These are phyloP conservation scores for Amauroascus verrucosus DNA, from an alignment of 2,329 filamentous ascomycete species.

Conservation along the genomic window DNA sequence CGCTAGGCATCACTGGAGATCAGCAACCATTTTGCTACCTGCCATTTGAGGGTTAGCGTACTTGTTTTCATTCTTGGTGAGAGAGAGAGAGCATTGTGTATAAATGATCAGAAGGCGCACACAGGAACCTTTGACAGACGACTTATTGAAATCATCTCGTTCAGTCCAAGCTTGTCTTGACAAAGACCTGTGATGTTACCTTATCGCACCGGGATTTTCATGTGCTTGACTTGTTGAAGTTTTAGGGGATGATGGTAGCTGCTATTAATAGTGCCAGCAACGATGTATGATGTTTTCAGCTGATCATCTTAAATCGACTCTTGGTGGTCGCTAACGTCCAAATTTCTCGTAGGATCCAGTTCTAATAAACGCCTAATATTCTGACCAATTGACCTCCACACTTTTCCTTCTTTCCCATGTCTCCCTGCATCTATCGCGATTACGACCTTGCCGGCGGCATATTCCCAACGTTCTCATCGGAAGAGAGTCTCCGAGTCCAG, in stretches of 20 bases:
- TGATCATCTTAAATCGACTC: not conserved
- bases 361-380: not conserved
- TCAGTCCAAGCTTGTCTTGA: too few species aligned
- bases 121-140: too few species aligned
- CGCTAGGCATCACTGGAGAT: too few species aligned
- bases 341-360: not conserved
- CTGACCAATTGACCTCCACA: not conserved
- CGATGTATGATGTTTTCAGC: not conserved
- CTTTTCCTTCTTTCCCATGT: not conserved
- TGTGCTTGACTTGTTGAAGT: not conserved
- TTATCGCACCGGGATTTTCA: not conserved
- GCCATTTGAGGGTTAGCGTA: not conserved
- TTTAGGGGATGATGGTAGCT: not conserved
- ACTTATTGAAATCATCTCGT: not conserved
- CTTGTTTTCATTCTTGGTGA: not conserved
- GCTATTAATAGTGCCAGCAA: not conserved
- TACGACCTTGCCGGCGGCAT: not conserved
- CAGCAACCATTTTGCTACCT: too few species aligned
- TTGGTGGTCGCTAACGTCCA: not conserved
- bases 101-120: not conserved
- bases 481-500: not conserved
- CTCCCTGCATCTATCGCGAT: not conserved
- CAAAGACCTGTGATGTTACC: too few species aligned
- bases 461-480: not conserved
- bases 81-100: not conserved